Evolutionary conservation across 2,329 filamentous ascomycete species (phyloP), one percentile per base, ranked within the genome.

Genomic region (Diplodia mutila): DNA sequence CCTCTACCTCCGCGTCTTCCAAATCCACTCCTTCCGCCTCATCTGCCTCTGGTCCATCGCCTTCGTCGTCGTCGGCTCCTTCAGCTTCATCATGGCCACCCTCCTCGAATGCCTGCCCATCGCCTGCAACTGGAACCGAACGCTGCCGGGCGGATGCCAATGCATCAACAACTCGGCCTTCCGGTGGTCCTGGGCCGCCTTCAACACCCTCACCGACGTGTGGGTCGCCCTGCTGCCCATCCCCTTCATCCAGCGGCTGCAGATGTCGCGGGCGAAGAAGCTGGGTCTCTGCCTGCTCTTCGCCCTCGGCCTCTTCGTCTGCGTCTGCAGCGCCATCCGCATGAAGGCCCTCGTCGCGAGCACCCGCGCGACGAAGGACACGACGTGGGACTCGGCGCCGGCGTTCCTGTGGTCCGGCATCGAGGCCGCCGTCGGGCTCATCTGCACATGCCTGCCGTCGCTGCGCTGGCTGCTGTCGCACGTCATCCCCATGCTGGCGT

Each of bases 331-430:
- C 1, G 70, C 69, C 14, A 69, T 75, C 6, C 74, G 74, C 61
- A 75, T 75, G 74, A 70, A 68, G 11, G 73, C 73, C 2, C 66
- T 75, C 3, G 71, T 72, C 2, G 65, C 69, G 18, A 70, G 68
- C 6, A 69, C 74, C 8, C 66, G 52, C 32, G 11, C n/a, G 7
- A 67, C 70, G 57, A 71, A 74, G 16, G 71, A 70, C 6, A 70
- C 71, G 3, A 70, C 71, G 0, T 75, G 71, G 70, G 72, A 74
- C 46, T 74, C 73, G 11, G 71, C 71, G 7, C 72, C 73, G 1
- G 70, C 73, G 1, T 75, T 75, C 57, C 69, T 75, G 1, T 75
- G 74, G 74, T 74, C 72, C 9, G 75, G 71, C 42, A 73, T 75
- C 52, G 74, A 75, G 55, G 70, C 73, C 23, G 73, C 73, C 7